Percentiles rank a stretch among this genome's conserved stretches.
phyloP scores from a whole-genome alignment of 2,329 filamentous ascomycete species.

The Epichloe gansuensis region DNA sequence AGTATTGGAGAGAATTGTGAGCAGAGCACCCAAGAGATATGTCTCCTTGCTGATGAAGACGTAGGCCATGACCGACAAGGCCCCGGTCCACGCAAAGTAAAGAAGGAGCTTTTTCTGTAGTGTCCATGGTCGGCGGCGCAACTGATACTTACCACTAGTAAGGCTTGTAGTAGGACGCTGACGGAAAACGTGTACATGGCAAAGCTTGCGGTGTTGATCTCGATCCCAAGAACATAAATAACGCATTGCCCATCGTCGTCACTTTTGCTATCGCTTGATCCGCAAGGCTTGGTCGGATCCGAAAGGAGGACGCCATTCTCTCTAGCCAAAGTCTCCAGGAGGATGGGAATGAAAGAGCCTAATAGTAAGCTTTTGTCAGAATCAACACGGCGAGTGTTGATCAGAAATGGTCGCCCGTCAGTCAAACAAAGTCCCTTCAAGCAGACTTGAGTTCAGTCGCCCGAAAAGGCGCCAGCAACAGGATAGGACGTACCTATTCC shows the following conservation, averaged over 20 bases:
- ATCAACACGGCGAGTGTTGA: constrained; percentile 4
- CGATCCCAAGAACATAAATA: constrained; percentile 65
- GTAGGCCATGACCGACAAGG: constrained; percentile 77
- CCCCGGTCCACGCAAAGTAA: constrained; percentile 72
- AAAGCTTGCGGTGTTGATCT: constrained; percentile 93
- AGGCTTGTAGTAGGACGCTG: constrained; percentile 76
- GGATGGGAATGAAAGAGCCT: constrained; percentile 93
- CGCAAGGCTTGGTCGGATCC: constrained; percentile 66
- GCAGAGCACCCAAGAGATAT: constrained; percentile 69
- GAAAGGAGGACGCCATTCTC: constrained; percentile 80
- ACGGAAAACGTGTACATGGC: constrained; percentile 97
- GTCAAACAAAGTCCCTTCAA: neutral
- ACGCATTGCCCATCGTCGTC: constrained; percentile 59
- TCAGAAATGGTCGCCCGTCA: neutral
- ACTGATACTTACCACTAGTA: constrained; percentile 92
- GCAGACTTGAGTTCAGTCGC: neutral
- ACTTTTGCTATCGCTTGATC: constrained; percentile 43
- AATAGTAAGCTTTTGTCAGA: constrained; percentile 1
- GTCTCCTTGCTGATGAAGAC: constrained; percentile 62
- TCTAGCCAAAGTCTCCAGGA: constrained; percentile 82
- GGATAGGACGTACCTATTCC: constrained; percentile 43
- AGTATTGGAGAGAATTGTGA: constrained; percentile 85
- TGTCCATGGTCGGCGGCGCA: constrained; percentile 89
- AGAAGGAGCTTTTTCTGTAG: constrained; percentile 81
- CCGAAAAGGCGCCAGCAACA: too few species aligned